Percentiles rank a stretch among this genome's conserved stretches.
Evolutionary conservation across 2,329 filamentous ascomycete genomes (phyloP).

Genomic region (Cercospora sp.): DNA sequence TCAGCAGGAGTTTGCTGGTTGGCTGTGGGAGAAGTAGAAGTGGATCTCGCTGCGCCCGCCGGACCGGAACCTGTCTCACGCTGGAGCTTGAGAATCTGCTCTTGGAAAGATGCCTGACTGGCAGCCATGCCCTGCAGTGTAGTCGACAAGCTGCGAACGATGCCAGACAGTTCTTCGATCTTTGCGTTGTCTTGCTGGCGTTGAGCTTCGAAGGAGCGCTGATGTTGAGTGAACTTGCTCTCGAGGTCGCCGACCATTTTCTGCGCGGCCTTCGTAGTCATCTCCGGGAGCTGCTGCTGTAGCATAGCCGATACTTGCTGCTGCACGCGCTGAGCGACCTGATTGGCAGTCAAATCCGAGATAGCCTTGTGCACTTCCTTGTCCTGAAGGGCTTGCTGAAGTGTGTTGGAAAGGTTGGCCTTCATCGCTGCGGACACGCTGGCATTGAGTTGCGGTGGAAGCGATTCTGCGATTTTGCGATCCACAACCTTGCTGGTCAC

Average conservation of each 20-base stretch:
- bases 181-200: constrained; percentile 60
- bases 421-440: constrained; percentile 73
- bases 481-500: constrained; percentile 67
- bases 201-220: constrained; percentile 54
- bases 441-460: constrained; percentile 66
- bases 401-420: constrained; percentile 64
- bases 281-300: constrained; percentile 44
- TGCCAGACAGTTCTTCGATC: constrained; percentile 69
- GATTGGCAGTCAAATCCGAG: constrained; percentile 68
- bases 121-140: constrained; percentile 70
- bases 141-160: constrained; percentile 66
- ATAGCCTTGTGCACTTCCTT: constrained; percentile 71
- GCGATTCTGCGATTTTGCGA: constrained; percentile 67
- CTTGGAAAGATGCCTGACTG: constrained; percentile 68
- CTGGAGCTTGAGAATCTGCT: constrained; percentile 49
- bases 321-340: constrained; percentile 68
- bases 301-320: constrained; percentile 64
- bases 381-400: constrained; percentile 69
- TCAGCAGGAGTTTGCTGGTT: constrained; percentile 40
- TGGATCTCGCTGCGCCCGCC: constrained; percentile 34
- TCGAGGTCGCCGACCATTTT: constrained; percentile 69
- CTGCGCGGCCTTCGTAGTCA: constrained; percentile 56
- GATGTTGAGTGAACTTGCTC: constrained; percentile 54
- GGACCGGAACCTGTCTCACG: constrained; percentile 45
- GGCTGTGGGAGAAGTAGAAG: constrained; percentile 9